These are phyloP conservation scores for Penicillium sp. DNA, from an alignment of 2,329 filamentous ascomycete genomes.

Conservation along the genomic window DNA sequence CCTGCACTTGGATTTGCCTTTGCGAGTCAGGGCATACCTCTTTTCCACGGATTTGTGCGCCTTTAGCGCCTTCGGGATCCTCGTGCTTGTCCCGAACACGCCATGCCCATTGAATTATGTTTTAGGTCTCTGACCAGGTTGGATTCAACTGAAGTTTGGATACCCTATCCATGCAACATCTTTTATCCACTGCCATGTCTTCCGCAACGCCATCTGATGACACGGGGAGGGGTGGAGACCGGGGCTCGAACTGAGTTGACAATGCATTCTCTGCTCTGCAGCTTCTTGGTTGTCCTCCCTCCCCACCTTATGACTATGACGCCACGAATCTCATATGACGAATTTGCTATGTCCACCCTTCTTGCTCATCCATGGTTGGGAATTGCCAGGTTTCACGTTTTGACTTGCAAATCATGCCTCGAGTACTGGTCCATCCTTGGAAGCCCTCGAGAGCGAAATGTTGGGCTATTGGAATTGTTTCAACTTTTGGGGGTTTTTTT, in stretches of 20 bases:
- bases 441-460: neutral
- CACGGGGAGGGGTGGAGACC: constrained; percentile 2
- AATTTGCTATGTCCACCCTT: constrained; percentile 28
- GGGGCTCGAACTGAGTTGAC: neutral
- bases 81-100: neutral
- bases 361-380: neutral
- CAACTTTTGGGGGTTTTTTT: constrained; percentile 2
- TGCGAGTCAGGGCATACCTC: neutral
- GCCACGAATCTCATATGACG: constrained; percentile 40
- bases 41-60: constrained; percentile 2
- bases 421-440: neutral
- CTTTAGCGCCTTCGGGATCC: neutral
- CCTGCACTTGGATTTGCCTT: neutral
- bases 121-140: neutral
- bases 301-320: constrained; percentile 37
- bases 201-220: constrained; percentile 12
- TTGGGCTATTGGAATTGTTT: constrained; percentile 5
- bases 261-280: neutral
- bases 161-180: constrained; percentile 1
- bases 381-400: neutral
- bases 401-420: constrained; percentile 1
- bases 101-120: neutral
- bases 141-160: neutral
- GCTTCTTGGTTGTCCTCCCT: neutral
- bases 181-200: neutral